Base-by-base conservation (phyloP, 331 rosid genomes). In the Acacia concinna region DNA sequence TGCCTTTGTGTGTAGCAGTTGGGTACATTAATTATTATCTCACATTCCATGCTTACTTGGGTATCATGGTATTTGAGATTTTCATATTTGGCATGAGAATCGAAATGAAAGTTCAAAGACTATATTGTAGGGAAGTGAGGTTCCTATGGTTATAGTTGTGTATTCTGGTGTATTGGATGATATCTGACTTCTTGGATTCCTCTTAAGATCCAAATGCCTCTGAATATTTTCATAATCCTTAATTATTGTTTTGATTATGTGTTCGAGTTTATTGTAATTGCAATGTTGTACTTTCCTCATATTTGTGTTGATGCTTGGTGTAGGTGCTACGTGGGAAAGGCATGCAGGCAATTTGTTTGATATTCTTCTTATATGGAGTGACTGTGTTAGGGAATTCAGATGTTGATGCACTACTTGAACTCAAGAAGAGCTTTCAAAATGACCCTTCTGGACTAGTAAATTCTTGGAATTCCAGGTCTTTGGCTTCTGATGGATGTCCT, bases 401-500 rank as follows among this genome's bases (percentile, higher is more conserved):
- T 74, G 80, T 84, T 65, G 92, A 79, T 64, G 86, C 96, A 32
- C 88, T 93, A 47, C 84, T 90, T 80, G 90, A 89, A 79, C 85
- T 93, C 40, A 91, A 87, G 83, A 88, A 84, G 76, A 83, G 96
- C 84, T 77, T 93, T 86, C 79, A 75, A 69, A 73, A 74, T 37
- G 97, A 89, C 81, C 87, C 94, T 81, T 82, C 83, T 37, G 88
- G 92, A 73, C 75, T 85, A 81, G 73, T 89, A 44, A 79, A 47
- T 77, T 90, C 97, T 15, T 93, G 97, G 97, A 86, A 87, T 81
- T 86, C 90, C 3, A 84, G 74, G 79, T 88, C 94, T 57, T 35
- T 89, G 78, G 90, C 86, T 70, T 86, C 96, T 21, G 76, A 88
- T 85, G 91, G 94, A 27, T 93, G 97, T 78, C 96, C 97, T 62